Evolutionary conservation across 768 basidiomycete species (phyloP).

Genomic region (Mycena epipterygia): DNA sequence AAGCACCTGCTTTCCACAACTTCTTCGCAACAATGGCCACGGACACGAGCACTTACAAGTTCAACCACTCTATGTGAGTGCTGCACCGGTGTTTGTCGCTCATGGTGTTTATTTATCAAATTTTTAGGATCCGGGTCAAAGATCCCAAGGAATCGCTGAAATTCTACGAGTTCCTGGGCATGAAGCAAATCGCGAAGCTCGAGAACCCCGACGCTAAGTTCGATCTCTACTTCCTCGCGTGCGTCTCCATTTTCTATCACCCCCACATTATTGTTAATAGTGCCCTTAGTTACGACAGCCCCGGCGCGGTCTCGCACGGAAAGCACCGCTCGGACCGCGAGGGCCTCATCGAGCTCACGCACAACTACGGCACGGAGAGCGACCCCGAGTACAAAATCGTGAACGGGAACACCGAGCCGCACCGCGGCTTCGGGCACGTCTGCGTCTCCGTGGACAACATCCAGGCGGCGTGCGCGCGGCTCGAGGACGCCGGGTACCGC

Average conservation of each 20-base stretch:
- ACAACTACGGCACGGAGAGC: conserved; percentile 92
- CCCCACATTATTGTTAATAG: too few relatives aligned
- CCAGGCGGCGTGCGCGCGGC: conserved; percentile 84
- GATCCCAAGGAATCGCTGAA: conserved; percentile 85
- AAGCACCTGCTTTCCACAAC: neutral
- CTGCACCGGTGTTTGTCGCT: neutral
- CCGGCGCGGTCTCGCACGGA: conserved; percentile 67
- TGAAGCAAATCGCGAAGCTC: conserved; percentile 66
- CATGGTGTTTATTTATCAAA: conserved; percentile 70
- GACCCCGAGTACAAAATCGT: conserved; percentile 84
- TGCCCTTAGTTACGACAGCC: conserved; percentile 73
- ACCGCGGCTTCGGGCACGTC: conserved; percentile 89
- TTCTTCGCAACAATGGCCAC: conserved; percentile 31
- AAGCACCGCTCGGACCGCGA: conserved; percentile 62
- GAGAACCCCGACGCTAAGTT: conserved; percentile 65
- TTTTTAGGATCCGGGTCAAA: conserved; percentile 91
- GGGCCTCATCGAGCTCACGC: conserved; percentile 86
- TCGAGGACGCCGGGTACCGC: conserved; percentile 82
- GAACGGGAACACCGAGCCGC: conserved; percentile 88
- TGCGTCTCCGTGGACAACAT: conserved; percentile 89
- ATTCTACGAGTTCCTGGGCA: conserved; percentile 87
- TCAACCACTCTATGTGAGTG: conserved; percentile 34
- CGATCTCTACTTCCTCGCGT: conserved; percentile 89
- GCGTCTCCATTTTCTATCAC: too few relatives aligned
- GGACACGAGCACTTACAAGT: conserved; percentile 30